Percentiles rank a stretch among this genome's conserved stretches.
These are phyloP conservation scores for Hydrangea macrophylla DNA, from an alignment of 148 eudicot genomes.

Conservation along the genomic window DNA sequence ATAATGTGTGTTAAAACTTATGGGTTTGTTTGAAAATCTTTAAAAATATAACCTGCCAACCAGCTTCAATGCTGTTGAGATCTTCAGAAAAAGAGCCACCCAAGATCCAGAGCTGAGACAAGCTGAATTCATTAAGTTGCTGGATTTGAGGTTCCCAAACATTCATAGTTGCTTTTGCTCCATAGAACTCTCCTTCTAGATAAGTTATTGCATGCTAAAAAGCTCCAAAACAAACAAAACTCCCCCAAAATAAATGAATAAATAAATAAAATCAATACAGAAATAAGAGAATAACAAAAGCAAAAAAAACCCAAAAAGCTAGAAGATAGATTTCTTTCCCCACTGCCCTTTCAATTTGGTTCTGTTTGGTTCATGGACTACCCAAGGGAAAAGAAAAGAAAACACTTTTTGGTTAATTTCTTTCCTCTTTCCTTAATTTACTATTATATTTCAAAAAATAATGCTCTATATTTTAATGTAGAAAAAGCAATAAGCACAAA, in stretches of 20 bases:
- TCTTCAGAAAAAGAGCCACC: slow-evolving; percentile 76
- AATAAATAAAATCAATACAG: background rate
- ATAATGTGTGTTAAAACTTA: background rate
- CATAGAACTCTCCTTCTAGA: slow-evolving; percentile 79
- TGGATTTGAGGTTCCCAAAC: slow-evolving; percentile 79
- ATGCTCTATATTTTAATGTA: too few relatives aligned
- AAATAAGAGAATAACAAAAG: slow-evolving; percentile 1
- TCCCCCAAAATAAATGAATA: background rate
- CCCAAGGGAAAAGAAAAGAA: too few relatives aligned
- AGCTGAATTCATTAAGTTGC: slow-evolving; percentile 77
- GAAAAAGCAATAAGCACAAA: too few relatives aligned
- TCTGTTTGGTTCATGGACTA: too few relatives aligned
- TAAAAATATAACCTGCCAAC: slow-evolving; percentile 99
- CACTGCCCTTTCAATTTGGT: too few relatives aligned
- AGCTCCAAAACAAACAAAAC: slow-evolving; percentile 14
- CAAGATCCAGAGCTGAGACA: slow-evolving; percentile 79
- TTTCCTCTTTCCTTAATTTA: too few relatives aligned
- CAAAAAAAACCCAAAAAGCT: background rate
- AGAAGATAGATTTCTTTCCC: background rate
- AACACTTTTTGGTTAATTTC: too few relatives aligned
- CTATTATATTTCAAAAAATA: too few relatives aligned
- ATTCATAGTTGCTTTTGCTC: slow-evolving; percentile 79
- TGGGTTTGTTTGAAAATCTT: too few relatives aligned
- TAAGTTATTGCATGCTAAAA: slow-evolving; percentile 80
- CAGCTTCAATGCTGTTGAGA: slow-evolving; percentile 88